These are phyloP conservation scores for Solioccasus polychromus DNA, from an alignment of 768 basidiomycete genomes.

Conservation along the genomic window DNA sequence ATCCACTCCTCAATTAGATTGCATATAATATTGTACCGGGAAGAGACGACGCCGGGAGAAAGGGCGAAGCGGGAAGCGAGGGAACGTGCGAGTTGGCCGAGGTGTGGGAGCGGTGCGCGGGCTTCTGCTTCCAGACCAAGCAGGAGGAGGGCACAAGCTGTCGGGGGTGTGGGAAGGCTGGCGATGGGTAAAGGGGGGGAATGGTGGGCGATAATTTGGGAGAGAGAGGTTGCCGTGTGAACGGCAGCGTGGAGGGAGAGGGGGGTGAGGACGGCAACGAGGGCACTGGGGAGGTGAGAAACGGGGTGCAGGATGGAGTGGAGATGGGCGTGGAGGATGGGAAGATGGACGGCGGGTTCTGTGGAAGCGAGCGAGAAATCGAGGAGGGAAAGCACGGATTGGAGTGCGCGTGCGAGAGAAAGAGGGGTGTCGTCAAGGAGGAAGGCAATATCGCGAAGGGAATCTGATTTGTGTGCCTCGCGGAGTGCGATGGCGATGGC, in stretches of 20 bases:
- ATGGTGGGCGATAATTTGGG: conserved; percentile 39
- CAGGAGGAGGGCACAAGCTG: conserved; percentile 69
- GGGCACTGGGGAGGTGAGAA: conserved; percentile 30
- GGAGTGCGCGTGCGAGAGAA: conserved; percentile 54
- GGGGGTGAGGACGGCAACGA: conserved; percentile 36
- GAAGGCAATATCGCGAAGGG: conserved; percentile 65
- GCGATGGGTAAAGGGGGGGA: conserved; percentile 40
- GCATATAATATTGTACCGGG: conserved; percentile 65
- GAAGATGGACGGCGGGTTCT: conserved; percentile 61
- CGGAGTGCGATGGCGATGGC: conserved; percentile 69
- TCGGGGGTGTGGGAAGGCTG: conserved; percentile 40
- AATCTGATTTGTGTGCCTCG: conserved; percentile 65
- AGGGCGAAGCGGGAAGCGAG: conserved; percentile 53
- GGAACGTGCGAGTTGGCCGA: conserved; percentile 54
- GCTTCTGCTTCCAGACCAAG: conserved; percentile 69
- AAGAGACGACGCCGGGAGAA: conserved; percentile 56
- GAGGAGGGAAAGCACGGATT: conserved; percentile 49
- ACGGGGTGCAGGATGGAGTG: conserved; percentile 35
- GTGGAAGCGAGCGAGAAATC: conserved; percentile 49
- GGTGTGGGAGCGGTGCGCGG: conserved; percentile 47
- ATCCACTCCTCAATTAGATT: conserved; percentile 59
- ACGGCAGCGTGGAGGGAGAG: conserved; percentile 40
- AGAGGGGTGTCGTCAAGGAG: conserved; percentile 53
- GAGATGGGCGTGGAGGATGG: conserved; percentile 53
- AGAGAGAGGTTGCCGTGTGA: conserved; percentile 45